These are phyloP conservation scores for Verticillium tricorpus DNA, from an alignment of 2,329 filamentous ascomycete species.

Conservation along the genomic window DNA sequence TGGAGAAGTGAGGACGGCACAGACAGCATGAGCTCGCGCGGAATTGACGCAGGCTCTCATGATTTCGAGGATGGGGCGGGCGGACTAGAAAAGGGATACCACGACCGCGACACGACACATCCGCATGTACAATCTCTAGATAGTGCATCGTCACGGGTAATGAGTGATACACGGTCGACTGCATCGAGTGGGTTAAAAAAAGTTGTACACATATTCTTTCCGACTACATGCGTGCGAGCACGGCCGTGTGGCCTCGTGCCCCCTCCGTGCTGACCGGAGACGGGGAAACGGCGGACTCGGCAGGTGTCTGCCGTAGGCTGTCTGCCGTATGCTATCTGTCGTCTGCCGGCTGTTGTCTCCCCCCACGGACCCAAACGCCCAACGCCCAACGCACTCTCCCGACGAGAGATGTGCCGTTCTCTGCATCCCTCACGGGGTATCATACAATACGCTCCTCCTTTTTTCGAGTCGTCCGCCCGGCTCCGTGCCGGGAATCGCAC, in stretches of 20 bases:
- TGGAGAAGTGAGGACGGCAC: conserved; percentile 17
- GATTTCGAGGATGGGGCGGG: neutral
- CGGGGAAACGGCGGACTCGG: neutral
- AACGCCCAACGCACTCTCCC: neutral
- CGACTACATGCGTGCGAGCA: neutral
- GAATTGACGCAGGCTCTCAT: neutral
- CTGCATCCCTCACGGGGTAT: conserved; percentile 1
- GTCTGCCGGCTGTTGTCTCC: neutral
- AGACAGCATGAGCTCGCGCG: neutral
- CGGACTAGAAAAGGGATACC: neutral
- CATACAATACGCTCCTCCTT: neutral
- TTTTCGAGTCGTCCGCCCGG: neutral
- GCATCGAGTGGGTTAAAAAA: neutral
- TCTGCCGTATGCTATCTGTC: too few relatives aligned
- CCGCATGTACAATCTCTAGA: neutral
- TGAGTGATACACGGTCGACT: neutral
- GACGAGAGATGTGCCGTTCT: neutral
- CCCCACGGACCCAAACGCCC: neutral
- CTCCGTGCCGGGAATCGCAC: too few relatives aligned
- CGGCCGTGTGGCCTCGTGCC: too few relatives aligned
- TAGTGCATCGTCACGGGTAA: neutral
- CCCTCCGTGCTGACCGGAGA: too few relatives aligned
- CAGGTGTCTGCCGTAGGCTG: neutral
- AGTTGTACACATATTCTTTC: neutral
- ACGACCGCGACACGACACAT: neutral